phyloP scores from a whole-genome alignment of 306 rosid genomes.

The Astragalus membranaceus region DNA sequence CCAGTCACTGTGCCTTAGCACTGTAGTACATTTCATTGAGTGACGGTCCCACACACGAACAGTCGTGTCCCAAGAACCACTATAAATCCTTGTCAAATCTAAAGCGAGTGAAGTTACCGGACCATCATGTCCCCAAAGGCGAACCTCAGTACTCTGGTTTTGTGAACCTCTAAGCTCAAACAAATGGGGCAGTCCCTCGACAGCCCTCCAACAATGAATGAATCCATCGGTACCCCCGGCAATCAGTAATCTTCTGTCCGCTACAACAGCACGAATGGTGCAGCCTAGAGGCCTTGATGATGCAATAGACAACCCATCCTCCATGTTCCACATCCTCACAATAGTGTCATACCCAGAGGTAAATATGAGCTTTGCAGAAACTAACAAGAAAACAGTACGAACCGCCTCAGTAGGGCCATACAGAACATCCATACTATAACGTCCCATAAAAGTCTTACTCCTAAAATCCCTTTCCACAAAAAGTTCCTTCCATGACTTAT shows the following conservation, averaged over 20 bases:
- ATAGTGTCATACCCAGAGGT: constrained; percentile 87
- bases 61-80: constrained; percentile 97
- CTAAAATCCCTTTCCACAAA: constrained; percentile 92
- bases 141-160: constrained; percentile 47
- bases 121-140: constrained; percentile 94
- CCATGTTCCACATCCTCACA: constrained; percentile 90
- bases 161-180: constrained; percentile 64
- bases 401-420: constrained; percentile 86
- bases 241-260: constrained; percentile 57
- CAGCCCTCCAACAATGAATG: constrained; percentile 88
- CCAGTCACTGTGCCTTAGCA: constrained; percentile 91
- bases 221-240: constrained; percentile 92
- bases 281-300: constrained; percentile 77
- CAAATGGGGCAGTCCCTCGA: constrained; percentile 61
- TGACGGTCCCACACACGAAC: constrained; percentile 87
- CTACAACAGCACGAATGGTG: constrained; percentile 87
- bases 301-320: constrained; percentile 71
- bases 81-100: constrained; percentile 78
- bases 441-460: constrained; percentile 91
- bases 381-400: constrained; percentile 71
- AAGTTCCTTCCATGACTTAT: constrained; percentile 78
- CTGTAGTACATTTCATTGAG: constrained; percentile 47
- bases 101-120: constrained; percentile 85
- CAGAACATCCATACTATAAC: constrained; percentile 67
- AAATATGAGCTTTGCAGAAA: constrained; percentile 73